Base-by-base conservation (phyloP, 2,329 filamentous ascomycete species). In the Didymella arachidicola region DNA sequence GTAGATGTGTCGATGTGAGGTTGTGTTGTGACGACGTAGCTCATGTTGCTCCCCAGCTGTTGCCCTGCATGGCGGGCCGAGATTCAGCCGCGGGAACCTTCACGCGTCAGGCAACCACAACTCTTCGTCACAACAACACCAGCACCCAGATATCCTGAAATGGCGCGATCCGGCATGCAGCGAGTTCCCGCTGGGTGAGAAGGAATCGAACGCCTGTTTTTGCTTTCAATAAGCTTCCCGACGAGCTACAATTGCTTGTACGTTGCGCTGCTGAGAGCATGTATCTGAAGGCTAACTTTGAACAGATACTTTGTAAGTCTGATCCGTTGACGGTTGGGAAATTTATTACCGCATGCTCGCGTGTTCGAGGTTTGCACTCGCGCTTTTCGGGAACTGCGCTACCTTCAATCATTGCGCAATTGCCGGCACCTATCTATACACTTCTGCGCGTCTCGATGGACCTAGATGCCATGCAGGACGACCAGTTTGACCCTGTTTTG, bases 181-280 rank as follows among this genome's bases (percentile, higher is more conserved):
- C 7, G 36, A 18, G 34, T 4, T 27, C 4, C 4, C 19, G 10
- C 26, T 26, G 10, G 16, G 7, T 18, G 7, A 29, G 19, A 6
- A 12, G 34, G 41, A 14, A 12, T 32, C 6, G n/a, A 3, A 36
- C 27, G 18, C 43, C 51, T 32, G 27, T 14, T 3, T 60, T 62
- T 30, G 53, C 57, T 1, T 45, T 64, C n/a, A 27, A 16, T 6
- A 30, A 50, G 30, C 59, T 64, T 11, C 52, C 61, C 26, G 49
- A 12, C 11, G 61, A 63, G 48, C 53, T 53, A 6, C 51, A 60
- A 18, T 54, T 63, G 27, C 43, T 61, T 36, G 32, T 36, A 7
- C 32, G 32, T n/a, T 7, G 7, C 22, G 22, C 22, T 22, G 22
- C 22, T 22, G 22, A 22, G 22, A 22, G 22, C 22, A 22, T 22